These are phyloP conservation scores for Verticillium nonalfalfae DNA, from an alignment of 2,329 filamentous ascomycete genomes.

Conservation along the genomic window DNA sequence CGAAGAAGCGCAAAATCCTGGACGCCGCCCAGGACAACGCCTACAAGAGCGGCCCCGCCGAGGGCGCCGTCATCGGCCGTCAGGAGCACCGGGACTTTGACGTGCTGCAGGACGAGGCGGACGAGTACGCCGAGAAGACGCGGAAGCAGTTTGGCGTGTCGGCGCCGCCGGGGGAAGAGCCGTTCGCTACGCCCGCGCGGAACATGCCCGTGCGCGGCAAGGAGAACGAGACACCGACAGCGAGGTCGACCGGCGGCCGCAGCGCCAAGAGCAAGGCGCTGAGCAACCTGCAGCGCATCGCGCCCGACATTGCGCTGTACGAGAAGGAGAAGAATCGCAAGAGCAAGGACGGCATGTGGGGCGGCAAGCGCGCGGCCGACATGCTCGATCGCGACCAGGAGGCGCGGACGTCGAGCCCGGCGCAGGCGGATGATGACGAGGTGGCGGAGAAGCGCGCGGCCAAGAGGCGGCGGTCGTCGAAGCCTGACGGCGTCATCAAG, in stretches of 20 bases:
- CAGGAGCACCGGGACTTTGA: constrained; percentile 32
- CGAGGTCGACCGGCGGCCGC: constrained; percentile 64
- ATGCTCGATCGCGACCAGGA: constrained; percentile 40
- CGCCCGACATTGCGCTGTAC: constrained; percentile 80
- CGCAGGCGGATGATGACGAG: constrained; percentile 23
- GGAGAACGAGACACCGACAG: constrained; percentile 77
- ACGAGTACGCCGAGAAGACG: constrained; percentile 24
- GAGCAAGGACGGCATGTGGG: constrained; percentile 47
- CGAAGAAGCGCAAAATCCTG: constrained; percentile 42
- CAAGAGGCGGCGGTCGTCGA: constrained; percentile 57
- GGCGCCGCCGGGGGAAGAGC: constrained; percentile 13
- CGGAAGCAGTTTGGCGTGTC: constrained; percentile 24
- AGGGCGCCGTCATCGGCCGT: constrained; percentile 38
- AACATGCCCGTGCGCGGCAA: constrained; percentile 56
- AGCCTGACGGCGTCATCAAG: constrained; percentile 63
- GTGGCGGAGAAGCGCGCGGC: constrained; percentile 42
- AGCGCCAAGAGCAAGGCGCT: constrained; percentile 84
- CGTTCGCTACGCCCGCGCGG: constrained; percentile 45
- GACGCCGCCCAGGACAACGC: constrained; percentile 46
- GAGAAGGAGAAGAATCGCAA: constrained; percentile 87
- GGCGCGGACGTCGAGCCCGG: constrained; percentile 10
- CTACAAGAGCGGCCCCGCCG: constrained; percentile 36
- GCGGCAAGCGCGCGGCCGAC: constrained; percentile 57
- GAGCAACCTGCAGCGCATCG: constrained; percentile 69
- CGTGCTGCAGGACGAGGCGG: constrained; percentile 35